Base-by-base conservation (phyloP, 257 asterid species). In the Phtheirospermum japonicum region DNA sequence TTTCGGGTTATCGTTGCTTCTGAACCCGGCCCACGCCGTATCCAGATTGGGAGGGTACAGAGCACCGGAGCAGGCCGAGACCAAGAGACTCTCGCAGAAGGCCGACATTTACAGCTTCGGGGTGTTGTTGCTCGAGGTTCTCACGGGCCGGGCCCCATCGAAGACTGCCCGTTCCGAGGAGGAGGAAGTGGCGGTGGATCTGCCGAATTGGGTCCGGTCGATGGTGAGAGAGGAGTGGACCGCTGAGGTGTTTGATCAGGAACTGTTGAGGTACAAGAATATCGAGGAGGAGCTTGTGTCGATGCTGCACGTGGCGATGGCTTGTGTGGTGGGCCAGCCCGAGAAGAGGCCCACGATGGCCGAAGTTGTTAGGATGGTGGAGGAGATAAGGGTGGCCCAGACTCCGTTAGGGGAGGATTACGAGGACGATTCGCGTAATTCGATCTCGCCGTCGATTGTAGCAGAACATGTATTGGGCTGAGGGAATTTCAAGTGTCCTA, bases 191-290 rank as follows among this genome's bases (percentile, higher is more conserved):
- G 60, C 64, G 0, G 75, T 70, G 67, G 96, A 83, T 66, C 66
- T 90, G 77, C 98, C 95, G 0, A 84, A 81, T 34, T 88, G 98
- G 98, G 95, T 88, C 14, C 80, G 80, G 23, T 90, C 98, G 3
- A 91, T 85, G 64, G 96, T 90, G 64, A 74, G 85, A 65, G 98
- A 90, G 5, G 95, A 90, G 76, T 90, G 98, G 96, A 88, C 96
- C 6, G 94, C 95, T 2, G 96, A 88, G 69, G 94, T 90, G 37
- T 54, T 54, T 30, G 59, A 54, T 30, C 18, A 14, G 20, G 59
- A 54, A 7, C 39, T 54, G 59, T 13, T 30, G 59, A 54, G 59
- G 59, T 54, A 54, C 36, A 54, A 54, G 59, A 54, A 54, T n/a
- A 54, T 54, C n/a, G 59, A 54, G 59, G 59, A 54, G 59, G 59